These are phyloP conservation scores for Apiotrichum montevideense DNA, from an alignment of 1,284 basidiomycete genomes.

Conservation along the genomic window DNA sequence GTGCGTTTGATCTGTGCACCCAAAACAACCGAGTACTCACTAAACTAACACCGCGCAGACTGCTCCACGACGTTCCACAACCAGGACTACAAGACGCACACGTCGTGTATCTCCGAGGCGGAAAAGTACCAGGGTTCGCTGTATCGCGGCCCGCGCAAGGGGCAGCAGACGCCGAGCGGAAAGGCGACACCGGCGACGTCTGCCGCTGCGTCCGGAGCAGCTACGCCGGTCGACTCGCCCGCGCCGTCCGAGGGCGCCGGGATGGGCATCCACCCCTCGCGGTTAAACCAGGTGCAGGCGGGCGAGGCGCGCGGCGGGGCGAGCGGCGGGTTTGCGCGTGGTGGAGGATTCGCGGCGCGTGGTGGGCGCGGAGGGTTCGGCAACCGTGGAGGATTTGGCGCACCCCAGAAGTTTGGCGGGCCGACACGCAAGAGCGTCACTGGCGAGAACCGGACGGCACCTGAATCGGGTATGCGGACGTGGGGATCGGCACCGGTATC, in stretches of 20 bases:
- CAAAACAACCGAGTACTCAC: no score
- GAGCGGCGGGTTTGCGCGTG: not conserved
- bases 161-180: constrained; percentile 22
- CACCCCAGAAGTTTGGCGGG: constrained; percentile 3
- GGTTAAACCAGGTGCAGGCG: constrained; percentile 13
- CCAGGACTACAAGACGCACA: constrained; percentile 72
- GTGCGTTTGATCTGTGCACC: constrained; percentile 21
- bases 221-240: constrained; percentile 15
- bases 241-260: constrained; percentile 12
- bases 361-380: not conserved
- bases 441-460: constrained; percentile 32
- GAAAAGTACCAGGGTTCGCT: constrained; percentile 84
- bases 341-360: no score
- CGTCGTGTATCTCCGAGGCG: constrained; percentile 76
- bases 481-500: constrained; percentile 38
- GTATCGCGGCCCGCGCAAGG: constrained; percentile 69
- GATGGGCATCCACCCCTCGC: constrained; percentile 36
- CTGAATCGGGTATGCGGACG: constrained; percentile 37
- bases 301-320: constrained; percentile 8
- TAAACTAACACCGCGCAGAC: constrained; percentile 48
- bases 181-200: constrained; percentile 13
- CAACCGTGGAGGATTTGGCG: not conserved
- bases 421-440: constrained; percentile 4
- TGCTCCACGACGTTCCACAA: constrained; percentile 72
- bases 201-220: constrained; percentile 10